Evolutionary conservation across 2,329 filamentous ascomycete genomes (phyloP), one percentile per base, ranked within the genome.

Genomic region (Fusarium penzigii): DNA sequence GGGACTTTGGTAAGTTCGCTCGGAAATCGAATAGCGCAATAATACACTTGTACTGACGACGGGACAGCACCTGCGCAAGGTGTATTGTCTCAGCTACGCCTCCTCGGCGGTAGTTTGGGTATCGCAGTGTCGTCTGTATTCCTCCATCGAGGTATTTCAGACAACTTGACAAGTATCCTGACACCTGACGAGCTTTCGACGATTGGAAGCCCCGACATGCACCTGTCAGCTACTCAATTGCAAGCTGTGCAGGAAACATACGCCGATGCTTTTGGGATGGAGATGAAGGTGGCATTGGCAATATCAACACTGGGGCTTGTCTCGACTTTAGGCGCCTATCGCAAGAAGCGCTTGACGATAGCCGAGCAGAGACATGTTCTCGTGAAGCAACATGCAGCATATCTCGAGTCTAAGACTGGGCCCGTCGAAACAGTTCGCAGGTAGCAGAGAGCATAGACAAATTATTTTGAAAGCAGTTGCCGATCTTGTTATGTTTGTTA

Each of bases 71-170:
- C 77, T 11, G 77, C 79, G 0, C 80, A 83, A 56, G 80, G 78
- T 1, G 75, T 83, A 39, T 61, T 82, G 12, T 76, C 79, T 0
- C 79, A 83, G 49, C 65, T 75, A 20, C 73, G 80, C 32, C 74
- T 83, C 17, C 68, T 82, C 1, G 80, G 80, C 5, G 80, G 80
- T 6, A 81, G 79, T 51, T 68, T 83, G 29, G 80, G 80, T 3
- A 81, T 83, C 47, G 77, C 80, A 3, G 72, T 76, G 2, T 82
- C 78, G 17, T 77, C 80, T 1, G 75, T 76, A 14, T 70, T 82
- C 14, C 59, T 80, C 59, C 41, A 68, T 53, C 45, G 70, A 61
- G 58, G 68, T 67, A 40, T 65, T 7, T 51, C 61, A 25, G 49
- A 65, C 3, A 56, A 66, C 25, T 58, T 75, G 34, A 53, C 57